Base-by-base conservation (phyloP, 2,329 filamentous ascomycete genomes). In the Colletotrichum simmondsii region DNA sequence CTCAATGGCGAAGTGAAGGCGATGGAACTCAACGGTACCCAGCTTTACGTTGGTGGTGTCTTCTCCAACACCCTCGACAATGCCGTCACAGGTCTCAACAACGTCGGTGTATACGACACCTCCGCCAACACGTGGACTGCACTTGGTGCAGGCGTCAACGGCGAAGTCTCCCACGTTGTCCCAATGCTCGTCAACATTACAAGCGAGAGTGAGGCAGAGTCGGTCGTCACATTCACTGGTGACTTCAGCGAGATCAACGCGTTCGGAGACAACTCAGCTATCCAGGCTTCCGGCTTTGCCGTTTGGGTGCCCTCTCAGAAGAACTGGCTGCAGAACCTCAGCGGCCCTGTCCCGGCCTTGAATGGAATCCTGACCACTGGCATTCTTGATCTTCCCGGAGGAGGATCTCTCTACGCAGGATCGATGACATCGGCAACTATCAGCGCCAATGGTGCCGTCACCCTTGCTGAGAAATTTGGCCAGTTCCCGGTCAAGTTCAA, bases 241-340 rank as follows among this genome's bases (percentile, higher is more conserved):
- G 87, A 91, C 72, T 99, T 99, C 81, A 88, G 89, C 19, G 86
- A 91, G 66, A 90, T 98, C 74, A 88, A 92, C 32, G 89, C 88
- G 0, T 96, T 95, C 77, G 90, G 85, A 46, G 86, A 86, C 75
- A 92, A 92, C 75, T 81, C 87, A 7, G 88, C 91, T 11, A 87
- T 92, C 32, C 78, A 88, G 10, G 93, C 92, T 0, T 83, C 90
- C 63, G 95, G 95, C 2, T 95, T 99, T 78, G 96, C 95, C 16
- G 87, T 98, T 49, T 99, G 97, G 97, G 92, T 98, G 8, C 94
- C 94, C 3, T 97, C 95, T 4, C 87, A 89, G 74, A 88, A 87
- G 71, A 97, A 97, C 80, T 99, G 97, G 97, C 87, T 99, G 19
- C 91, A 95, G 79, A 97, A 97, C 76, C 84, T 98, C 22, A 82